Base-by-base conservation (phyloP, 2,329 filamentous ascomycete genomes). In the Arachnomyces sp. region DNA sequence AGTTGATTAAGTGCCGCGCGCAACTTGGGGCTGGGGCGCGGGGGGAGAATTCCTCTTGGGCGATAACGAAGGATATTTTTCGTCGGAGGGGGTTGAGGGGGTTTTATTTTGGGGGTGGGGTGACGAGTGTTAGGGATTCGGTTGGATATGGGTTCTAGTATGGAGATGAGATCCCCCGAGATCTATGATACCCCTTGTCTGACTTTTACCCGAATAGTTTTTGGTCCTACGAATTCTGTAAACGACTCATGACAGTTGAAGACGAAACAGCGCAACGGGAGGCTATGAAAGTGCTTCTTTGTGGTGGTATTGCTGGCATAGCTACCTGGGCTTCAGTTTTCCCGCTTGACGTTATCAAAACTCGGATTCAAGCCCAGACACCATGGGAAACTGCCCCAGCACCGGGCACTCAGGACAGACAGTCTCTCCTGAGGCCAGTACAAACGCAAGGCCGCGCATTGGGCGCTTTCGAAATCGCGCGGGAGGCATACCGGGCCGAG, bases 121-220 rank as follows among this genome's bases (percentile, higher is more conserved):
- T 95, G 12, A 96, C 90, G 1, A 85, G 82, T 39, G 58, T 90
- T 31, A 74, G 90, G 36, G 90, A 96, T 63, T 82, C 82, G 43
- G 76, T 95, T 40, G 90, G 90, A n/a, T 96, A 95, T 64, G 90
- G 89, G 0, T 95, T 95, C 61, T 96, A 95, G 74, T 79, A 69
- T 53, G 72, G 55, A 39, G 33, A 32, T n/a, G n/a, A n/a, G n/a
- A 33, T 47, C 32, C 38, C 41, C 46, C 41, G 13, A 34, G 39
- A 43, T 31, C 45, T 39, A 31, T 41, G 31, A 31, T 33, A 35
- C 16, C 34, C 16, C n/a, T 25, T 33, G 36, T 29, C 34, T 34
- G n/a, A 15, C 20, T 39, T 43, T 37, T 47, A 34, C 34, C 29
- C 28, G 13, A 5, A 37, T 43, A 77, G 75, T 58, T 96, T 96